These are phyloP conservation scores for Raddia distichophylla DNA, from an alignment of 176 grass and related monocot genomes.

Conservation along the genomic window DNA sequence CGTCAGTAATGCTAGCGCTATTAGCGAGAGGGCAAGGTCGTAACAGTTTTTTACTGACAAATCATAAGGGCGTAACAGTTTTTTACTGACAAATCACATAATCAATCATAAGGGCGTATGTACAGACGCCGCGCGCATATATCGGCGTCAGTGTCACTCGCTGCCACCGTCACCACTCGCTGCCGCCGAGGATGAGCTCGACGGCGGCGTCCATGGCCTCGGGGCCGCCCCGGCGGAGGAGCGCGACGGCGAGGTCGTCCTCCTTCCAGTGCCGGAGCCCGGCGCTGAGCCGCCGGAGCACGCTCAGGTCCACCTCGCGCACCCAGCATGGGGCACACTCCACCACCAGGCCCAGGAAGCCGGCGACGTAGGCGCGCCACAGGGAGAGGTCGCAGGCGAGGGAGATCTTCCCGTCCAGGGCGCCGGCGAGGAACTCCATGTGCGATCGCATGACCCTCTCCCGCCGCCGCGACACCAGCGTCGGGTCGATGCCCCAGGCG, in stretches of 20 bases:
- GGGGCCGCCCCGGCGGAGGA: conserved; percentile 59
- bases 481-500: conserved; percentile 80
- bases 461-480: conserved; percentile 60
- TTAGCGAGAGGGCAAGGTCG: neutral
- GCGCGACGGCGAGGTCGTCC: conserved; percentile 64
- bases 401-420: conserved; percentile 80
- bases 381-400: conserved; percentile 72
- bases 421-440: conserved; percentile 78
- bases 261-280: conserved; percentile 79
- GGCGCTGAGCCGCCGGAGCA: conserved; percentile 60
- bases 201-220: conserved; percentile 65
- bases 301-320: conserved; percentile 69
- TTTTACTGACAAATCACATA: no score
- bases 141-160: conserved; percentile 13
- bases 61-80: neutral
- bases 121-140: neutral
- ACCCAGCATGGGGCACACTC: conserved; percentile 83
- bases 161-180: conserved; percentile 39
- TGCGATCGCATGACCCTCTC: conserved; percentile 66
- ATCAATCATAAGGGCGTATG: no score
- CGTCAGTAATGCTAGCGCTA: conserved; percentile 4
- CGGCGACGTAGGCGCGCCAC: conserved; percentile 79
- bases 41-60: conserved; percentile 4
- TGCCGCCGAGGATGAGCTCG: conserved; percentile 68
- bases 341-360: conserved; percentile 81